Evolutionary conservation across 2,329 filamentous ascomycete species (phyloP), one percentile per base, ranked within the genome.

Genomic region (Penicillium sp.): DNA sequence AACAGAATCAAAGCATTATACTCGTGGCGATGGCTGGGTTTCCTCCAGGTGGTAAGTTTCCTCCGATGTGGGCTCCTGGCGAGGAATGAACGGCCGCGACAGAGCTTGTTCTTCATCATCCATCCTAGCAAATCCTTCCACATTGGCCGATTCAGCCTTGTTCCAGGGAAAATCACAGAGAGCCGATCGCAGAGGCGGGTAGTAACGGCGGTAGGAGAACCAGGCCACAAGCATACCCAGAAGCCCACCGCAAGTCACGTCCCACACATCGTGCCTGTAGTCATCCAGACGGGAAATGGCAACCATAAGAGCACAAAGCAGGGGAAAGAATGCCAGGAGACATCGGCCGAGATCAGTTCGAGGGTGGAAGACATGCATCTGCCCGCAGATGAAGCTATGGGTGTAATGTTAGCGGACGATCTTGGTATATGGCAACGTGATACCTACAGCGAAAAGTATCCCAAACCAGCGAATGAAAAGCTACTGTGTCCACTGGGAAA

Each of bases 401-500:
- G 15, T 8, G 9, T 23, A 42, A n/a, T 43, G 12, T 41, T 47
- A 57, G 29, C 37, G 24, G 32, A 31, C 6, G 3, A 6, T 32
- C 13, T 42, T 2, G 37, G 15, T 10, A 5, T 6, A 18, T 33
- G 15, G n/a, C 40, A 25, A 18, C 33, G 31, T 1, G 20, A 48
- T 40, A 56, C 68, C 57, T 57, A 75, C 69, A 77, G 61, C 2
- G 77, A 72, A 25, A 85, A 65, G 61, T 81, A 85, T 1, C 82
- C 82, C 4, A 86, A 63, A 0, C 82, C 82, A 27, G 73, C 73
- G 62, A 84, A 86, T 0, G 80, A 73, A 56, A 83, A 83, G 58
- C 78, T 82, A 54, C 75, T 79, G 59, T 86, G 82, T 6, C 82
- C 82, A 47, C 78, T 81, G 0, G 82, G 82, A 53, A 84, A 86